Percentiles rank a stretch among this genome's conserved stretches.
Conservation (phyloP, 805 yeast genomes). For the Ogataea sp. region DNA sequence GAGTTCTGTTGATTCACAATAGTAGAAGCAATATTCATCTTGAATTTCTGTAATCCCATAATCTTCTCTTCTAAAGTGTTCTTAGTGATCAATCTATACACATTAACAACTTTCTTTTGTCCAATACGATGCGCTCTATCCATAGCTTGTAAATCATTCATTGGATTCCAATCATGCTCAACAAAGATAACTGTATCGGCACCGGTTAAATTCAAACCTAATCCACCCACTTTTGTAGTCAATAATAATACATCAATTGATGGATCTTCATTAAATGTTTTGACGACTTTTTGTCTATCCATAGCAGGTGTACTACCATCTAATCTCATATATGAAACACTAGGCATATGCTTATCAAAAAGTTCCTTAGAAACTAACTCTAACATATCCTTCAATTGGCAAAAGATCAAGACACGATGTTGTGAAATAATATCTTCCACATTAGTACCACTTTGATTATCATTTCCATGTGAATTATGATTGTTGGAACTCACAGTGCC, state of each 20-base stretch:
- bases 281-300: constrained; percentile 83
- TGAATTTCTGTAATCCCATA: constrained; percentile 96
- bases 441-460: constrained; percentile 21
- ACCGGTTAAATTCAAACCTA: constrained; percentile 93
- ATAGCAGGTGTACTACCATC: constrained; percentile 95
- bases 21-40: constrained; percentile 94
- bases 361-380: constrained; percentile 92
- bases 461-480: too few relatives aligned
- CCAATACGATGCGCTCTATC: constrained; percentile 98
- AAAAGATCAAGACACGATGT: constrained; percentile 90
- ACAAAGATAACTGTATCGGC: constrained; percentile 98
- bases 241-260: constrained; percentile 86
- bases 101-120: constrained; percentile 96
- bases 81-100: constrained; percentile 86
- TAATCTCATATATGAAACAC: constrained; percentile 87
- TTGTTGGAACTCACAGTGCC: too few relatives aligned
- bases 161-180: constrained; percentile 99
- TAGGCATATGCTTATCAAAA: constrained; percentile 74
- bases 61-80: constrained; percentile 94
- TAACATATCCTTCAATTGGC: constrained; percentile 96
- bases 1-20: constrained; percentile 94
- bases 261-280: constrained; percentile 91
- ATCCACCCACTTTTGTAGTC: constrained; percentile 98
- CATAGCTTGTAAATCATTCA: constrained; percentile 99
- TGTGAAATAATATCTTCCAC: constrained; percentile 67